Percentiles rank a stretch among this genome's conserved stretches.
These are phyloP conservation scores for Pneumocystis murina DNA, from an alignment of 1,139 yeast species.

Conservation along the genomic window DNA sequence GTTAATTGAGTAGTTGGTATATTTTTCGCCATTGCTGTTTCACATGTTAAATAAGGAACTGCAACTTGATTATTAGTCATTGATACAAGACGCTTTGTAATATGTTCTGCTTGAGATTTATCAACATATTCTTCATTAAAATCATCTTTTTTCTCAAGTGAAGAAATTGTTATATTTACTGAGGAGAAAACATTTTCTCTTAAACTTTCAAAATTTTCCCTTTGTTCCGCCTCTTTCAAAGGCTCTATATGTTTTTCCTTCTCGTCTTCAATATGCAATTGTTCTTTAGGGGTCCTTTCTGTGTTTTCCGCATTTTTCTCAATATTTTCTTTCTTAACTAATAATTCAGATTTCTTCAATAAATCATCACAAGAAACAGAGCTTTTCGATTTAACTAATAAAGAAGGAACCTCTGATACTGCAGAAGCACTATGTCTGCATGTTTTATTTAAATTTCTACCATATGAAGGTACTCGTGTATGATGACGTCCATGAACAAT, in stretches of 20 bases:
- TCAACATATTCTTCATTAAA: too few species aligned
- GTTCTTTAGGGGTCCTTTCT: too few species aligned
- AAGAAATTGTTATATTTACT: background rate
- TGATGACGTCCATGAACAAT: constrained; percentile 1
- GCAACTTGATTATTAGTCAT: background rate
- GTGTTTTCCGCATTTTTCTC: background rate
- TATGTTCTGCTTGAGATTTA: background rate
- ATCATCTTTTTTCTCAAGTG: too few species aligned
- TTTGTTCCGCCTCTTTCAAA: too few species aligned
- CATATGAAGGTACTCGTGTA: background rate
- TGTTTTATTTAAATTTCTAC: background rate
- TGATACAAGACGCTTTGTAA: background rate
- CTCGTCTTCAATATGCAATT: too few species aligned
- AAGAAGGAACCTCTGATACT: background rate
- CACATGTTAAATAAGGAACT: background rate
- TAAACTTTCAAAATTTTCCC: too few species aligned
- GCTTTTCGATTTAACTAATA: background rate
- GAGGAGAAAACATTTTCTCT: too few species aligned
- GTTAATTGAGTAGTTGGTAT: background rate
- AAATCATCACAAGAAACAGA: background rate
- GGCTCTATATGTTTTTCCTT: too few species aligned
- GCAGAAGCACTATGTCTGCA: background rate
- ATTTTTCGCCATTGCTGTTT: background rate
- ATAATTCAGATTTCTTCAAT: background rate
- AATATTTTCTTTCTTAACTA: background rate